phyloP scores from a whole-genome alignment of 73 alveolate genomes.

The Blepharisma japonicum region DNA sequence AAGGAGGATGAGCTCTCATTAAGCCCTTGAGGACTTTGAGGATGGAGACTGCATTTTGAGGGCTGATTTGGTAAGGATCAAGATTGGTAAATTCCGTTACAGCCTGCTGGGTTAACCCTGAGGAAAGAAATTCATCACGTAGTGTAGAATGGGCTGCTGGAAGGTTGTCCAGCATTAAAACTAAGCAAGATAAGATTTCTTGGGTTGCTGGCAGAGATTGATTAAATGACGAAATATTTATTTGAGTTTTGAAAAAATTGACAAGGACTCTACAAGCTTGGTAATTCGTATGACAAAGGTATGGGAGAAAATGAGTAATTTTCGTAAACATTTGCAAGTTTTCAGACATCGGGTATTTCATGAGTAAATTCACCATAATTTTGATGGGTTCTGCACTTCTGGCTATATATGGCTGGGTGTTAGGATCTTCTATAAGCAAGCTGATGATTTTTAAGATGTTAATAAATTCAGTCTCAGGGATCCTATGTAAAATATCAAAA shows the following conservation, averaged over 20 bases:
- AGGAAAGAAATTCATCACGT: slow-evolving; percentile 3
- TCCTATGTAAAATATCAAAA: slow-evolving; percentile 30
- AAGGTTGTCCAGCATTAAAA: slow-evolving; percentile 1
- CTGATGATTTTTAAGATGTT: not conserved
- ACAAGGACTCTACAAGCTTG: slow-evolving; percentile 15
- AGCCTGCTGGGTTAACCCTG: slow-evolving; percentile 7
- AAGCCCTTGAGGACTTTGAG: slow-evolving; percentile 32
- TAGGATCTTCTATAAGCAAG: not conserved
- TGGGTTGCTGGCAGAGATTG: not conserved
- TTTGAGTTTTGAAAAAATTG: not conserved
- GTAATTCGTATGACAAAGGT: not conserved
- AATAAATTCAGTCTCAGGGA: slow-evolving; percentile 31
- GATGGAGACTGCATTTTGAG: not conserved
- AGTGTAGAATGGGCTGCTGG: slow-evolving; percentile 10
- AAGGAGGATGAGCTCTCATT: slow-evolving; percentile 29
- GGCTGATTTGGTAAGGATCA: not conserved
- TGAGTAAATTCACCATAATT: not conserved
- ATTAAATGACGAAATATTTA: not conserved
- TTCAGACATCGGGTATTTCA: not conserved
- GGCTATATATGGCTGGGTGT: slow-evolving; percentile 16
- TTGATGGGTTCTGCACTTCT: not conserved
- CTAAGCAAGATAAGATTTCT: not conserved
- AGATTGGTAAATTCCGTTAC: not conserved
- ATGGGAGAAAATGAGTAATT: slow-evolving; percentile 6
- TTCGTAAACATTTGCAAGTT: not conserved